phyloP scores from a whole-genome alignment of 495 filamentous ascomycete species.

The Talaromyces wortmannii region DNA sequence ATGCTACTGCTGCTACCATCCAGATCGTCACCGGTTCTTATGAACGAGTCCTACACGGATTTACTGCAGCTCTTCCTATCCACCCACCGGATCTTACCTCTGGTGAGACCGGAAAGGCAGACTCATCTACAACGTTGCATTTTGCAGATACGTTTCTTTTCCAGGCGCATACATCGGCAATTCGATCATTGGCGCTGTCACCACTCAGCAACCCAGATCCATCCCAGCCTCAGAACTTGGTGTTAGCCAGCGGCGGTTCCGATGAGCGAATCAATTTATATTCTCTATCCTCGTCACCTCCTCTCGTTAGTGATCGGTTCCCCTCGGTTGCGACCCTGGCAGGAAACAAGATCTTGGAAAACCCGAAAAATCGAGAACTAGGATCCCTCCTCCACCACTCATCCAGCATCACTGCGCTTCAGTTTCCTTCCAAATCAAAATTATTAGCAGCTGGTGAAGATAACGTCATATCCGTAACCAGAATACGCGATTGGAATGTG shows the following conservation, averaged over 20 bases:
- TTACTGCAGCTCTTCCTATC: slow-evolving; percentile 56
- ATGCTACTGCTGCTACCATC: slow-evolving; percentile 46
- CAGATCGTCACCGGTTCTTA: slow-evolving; percentile 94
- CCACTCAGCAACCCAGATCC: slow-evolving; percentile 55
- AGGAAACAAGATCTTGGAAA: slow-evolving; percentile 66
- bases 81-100: slow-evolving; percentile 10
- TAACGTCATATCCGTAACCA: slow-evolving; percentile 77
- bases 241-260: slow-evolving; percentile 81
- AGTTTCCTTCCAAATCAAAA: slow-evolving; percentile 83
- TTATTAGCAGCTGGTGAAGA: slow-evolving; percentile 80
- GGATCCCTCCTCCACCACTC: slow-evolving; percentile 83
- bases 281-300: slow-evolving; percentile 69
- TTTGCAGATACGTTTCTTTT: slow-evolving; percentile 96
- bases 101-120: slow-evolving; percentile 14
- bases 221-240: slow-evolving; percentile 60
- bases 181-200: slow-evolving; percentile 84
- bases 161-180: slow-evolving; percentile 82
- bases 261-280: slow-evolving; percentile 96
- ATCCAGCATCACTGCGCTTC: slow-evolving; percentile 66
- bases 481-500: slow-evolving; percentile 82
- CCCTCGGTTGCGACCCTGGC: slow-evolving; percentile 51
- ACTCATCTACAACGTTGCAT: slow-evolving; percentile 34
- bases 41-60: slow-evolving; percentile 86
- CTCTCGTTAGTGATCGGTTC: slow-evolving; percentile 34
- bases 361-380: slow-evolving; percentile 79